Percentiles rank a stretch among this genome's conserved stretches.
These are phyloP conservation scores for Stevia rebaudiana DNA, from an alignment of 140 eudicot genomes.

Conservation along the genomic window DNA sequence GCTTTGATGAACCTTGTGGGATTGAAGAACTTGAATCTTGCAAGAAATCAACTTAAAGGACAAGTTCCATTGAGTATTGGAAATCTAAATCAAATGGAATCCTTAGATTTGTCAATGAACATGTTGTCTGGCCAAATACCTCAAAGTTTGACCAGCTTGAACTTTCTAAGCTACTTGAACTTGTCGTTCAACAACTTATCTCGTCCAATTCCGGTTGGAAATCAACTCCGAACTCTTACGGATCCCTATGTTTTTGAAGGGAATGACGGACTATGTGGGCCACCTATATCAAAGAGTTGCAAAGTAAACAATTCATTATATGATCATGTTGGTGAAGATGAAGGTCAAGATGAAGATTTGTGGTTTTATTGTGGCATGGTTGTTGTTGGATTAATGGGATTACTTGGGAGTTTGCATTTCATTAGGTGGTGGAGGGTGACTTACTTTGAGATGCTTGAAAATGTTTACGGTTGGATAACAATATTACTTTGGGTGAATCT, in stretches of 20 bases:
- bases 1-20: neutral
- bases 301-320: neutral
- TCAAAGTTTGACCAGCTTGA: conserved; percentile 2
- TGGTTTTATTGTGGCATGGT: conserved; percentile 9
- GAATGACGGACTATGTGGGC: conserved; percentile 5
- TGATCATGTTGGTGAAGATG: neutral
- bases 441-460: neutral
- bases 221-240: conserved; percentile 3
- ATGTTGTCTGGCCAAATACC: conserved; percentile 4
- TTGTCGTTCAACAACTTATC: conserved; percentile 3
- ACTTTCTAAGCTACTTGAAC: conserved; percentile 4
- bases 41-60: conserved; percentile 1
- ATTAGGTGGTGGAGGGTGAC: conserved; percentile 4
- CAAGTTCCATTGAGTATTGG: neutral
- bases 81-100: conserved; percentile 4
- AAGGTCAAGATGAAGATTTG: neutral
- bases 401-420: conserved; percentile 9
- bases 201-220: conserved; percentile 5
- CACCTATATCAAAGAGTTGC: conserved; percentile 10
- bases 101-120: conserved; percentile 20
- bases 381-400: neutral
- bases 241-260: neutral
- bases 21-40: conserved; percentile 5
- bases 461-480: neutral
- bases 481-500: too few species aligned